Conservation (phyloP, 805 yeast species). For the Isabelozyma gotoi region DNA sequence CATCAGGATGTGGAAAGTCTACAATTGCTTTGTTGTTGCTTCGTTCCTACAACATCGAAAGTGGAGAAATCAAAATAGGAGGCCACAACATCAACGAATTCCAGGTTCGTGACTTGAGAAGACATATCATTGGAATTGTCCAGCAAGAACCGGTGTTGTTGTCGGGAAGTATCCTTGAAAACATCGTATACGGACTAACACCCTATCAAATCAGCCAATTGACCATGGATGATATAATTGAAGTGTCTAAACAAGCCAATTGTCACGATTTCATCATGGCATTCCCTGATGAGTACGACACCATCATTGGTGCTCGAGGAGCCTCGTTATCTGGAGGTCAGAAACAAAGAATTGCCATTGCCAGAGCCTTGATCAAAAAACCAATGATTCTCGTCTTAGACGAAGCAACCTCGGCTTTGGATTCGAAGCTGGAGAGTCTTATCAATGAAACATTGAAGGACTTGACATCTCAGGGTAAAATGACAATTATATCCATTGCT, state of each 20-base stretch:
- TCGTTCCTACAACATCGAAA: constrained; percentile 49
- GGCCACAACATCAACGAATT: constrained; percentile 48
- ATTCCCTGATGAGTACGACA: constrained; percentile 62
- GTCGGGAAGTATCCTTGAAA: constrained; percentile 55
- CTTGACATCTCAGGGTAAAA: constrained; percentile 34
- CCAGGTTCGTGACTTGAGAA: constrained; percentile 50
- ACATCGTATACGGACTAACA: constrained; percentile 53
- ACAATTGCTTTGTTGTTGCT: constrained; percentile 56
- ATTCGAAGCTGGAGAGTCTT: constrained; percentile 48
- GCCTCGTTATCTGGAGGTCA: constrained; percentile 71
- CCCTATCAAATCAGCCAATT: constrained; percentile 30
- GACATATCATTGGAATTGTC: constrained; percentile 53
- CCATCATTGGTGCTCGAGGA: constrained; percentile 55
- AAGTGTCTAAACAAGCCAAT: constrained; percentile 52
- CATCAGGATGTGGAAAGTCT: constrained; percentile 63
- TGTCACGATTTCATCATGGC: constrained; percentile 55
- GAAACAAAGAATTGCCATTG: constrained; percentile 75
- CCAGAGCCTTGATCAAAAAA: constrained; percentile 66
- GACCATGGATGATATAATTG: constrained; percentile 41
- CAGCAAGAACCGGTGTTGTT: constrained; percentile 63
- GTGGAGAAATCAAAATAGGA: constrained; percentile 52
- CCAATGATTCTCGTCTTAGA: constrained; percentile 66
- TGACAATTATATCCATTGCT: constrained; percentile 46
- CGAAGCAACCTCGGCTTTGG: constrained; percentile 69
- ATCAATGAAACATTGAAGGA: constrained; percentile 42